phyloP scores from a whole-genome alignment of 2,329 filamentous ascomycete species.

The Colletotrichum ledebouriae region DNA sequence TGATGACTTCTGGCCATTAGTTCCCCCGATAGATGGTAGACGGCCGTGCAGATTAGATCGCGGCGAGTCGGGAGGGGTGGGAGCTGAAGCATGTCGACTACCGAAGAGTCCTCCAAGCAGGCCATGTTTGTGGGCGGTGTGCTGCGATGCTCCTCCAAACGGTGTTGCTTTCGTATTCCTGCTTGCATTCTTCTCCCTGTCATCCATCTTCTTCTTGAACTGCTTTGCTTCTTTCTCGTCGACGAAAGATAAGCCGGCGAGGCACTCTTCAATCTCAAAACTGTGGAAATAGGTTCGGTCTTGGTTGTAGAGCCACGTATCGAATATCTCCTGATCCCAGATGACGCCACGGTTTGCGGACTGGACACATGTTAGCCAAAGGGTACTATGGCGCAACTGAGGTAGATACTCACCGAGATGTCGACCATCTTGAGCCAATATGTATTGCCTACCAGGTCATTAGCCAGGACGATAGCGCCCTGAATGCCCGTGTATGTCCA shows the following conservation, averaged over 20 bases:
- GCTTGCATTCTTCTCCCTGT: conserved; percentile 94
- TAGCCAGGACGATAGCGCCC: conserved; percentile 90
- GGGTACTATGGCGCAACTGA: conserved; percentile 22
- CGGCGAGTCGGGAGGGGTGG: conserved; percentile 70
- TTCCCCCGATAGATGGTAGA: conserved; percentile 59
- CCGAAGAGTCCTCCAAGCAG: conserved; percentile 73
- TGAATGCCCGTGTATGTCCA: conserved; percentile 97
- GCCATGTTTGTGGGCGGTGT: conserved; percentile 59
- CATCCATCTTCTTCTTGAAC: conserved; percentile 97
- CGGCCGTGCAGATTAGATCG: conserved; percentile 56
- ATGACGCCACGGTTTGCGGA: conserved; percentile 85
- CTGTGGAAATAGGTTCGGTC: conserved; percentile 98
- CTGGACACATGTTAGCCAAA: conserved; percentile 58
- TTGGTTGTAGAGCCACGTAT: conserved; percentile 94
- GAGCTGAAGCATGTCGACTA: conserved; percentile 69
- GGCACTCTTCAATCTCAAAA: conserved; percentile 93
- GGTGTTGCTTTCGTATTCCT: conserved; percentile 86
- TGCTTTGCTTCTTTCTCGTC: conserved; percentile 98
- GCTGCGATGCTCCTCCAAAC: conserved; percentile 68
- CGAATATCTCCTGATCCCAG: conserved; percentile 98
- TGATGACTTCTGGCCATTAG: conserved; percentile 62
- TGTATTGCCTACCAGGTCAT: conserved; percentile 94
- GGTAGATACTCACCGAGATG: conserved; percentile 79
- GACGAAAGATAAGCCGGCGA: conserved; percentile 90
- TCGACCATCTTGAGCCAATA: conserved; percentile 99